Evolutionary conservation across 2,329 filamentous ascomycete genomes (phyloP).

Genomic region (Phaeoacremonium minimum): DNA sequence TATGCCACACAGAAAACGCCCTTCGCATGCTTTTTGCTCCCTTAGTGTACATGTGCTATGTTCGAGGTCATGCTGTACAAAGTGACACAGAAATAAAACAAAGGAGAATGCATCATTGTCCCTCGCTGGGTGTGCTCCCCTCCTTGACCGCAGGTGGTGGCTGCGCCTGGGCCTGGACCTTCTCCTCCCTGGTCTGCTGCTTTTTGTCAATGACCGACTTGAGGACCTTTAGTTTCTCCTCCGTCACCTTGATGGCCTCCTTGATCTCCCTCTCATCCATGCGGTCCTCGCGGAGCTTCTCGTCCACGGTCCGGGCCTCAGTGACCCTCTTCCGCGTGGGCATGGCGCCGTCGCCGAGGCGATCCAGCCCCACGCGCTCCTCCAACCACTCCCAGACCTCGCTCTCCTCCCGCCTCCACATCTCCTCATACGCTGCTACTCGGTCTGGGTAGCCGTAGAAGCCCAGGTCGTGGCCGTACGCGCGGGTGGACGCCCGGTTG

Average conservation of each 20-base stretch:
- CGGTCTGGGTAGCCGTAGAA: constrained; percentile 55
- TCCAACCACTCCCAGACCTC: constrained; percentile 94
- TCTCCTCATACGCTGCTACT: constrained; percentile 82
- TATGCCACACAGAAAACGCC: too few relatives aligned
- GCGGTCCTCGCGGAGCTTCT: constrained; percentile 51
- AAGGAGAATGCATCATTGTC: too few relatives aligned
- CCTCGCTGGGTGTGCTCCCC: too few relatives aligned
- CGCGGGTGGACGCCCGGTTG: constrained; percentile 27
- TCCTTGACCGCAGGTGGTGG: too few relatives aligned
- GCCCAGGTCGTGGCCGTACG: constrained; percentile 32
- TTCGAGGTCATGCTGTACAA: too few relatives aligned
- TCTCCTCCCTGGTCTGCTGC: constrained; percentile 23
- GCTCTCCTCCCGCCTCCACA: constrained; percentile 84
- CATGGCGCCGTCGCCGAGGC: constrained; percentile 34
- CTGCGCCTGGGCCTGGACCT: neutral
- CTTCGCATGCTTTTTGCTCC: too few relatives aligned
- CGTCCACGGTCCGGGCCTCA: constrained; percentile 54
- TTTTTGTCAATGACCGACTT: constrained; percentile 67
- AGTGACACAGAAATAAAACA: too few relatives aligned
- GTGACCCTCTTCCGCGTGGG: constrained; percentile 42
- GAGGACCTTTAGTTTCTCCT: constrained; percentile 75
- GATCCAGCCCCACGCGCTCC: constrained; percentile 73
- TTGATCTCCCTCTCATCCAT: constrained; percentile 72
- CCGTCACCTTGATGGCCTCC: constrained; percentile 79
- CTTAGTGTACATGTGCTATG: too few relatives aligned